These are phyloP conservation scores for Acer campestre DNA, from an alignment of 345 rosid genomes.

Conservation along the genomic window DNA sequence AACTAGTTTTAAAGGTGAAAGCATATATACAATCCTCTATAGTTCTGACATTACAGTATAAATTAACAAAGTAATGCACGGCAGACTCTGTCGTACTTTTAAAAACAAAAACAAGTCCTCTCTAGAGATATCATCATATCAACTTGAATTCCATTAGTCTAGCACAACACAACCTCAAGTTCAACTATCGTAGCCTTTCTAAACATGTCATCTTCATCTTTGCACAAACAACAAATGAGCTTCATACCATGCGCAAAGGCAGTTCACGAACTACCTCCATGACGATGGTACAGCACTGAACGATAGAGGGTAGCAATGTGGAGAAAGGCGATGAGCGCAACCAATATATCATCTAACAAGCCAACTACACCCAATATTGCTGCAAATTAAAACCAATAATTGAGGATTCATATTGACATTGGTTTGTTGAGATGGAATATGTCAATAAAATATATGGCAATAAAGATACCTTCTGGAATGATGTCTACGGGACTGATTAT, in stretches of 20 bases:
- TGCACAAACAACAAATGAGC: not conserved
- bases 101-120: not conserved
- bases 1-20: not conserved
- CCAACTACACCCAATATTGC: conserved; percentile 78
- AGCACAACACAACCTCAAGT: conserved; percentile 3
- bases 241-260: not conserved
- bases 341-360: conserved; percentile 74
- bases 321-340: conserved; percentile 67
- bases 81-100: not conserved
- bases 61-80: not conserved
- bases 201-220: not conserved
- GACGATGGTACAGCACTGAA: conserved; percentile 75
- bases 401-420: not conserved
- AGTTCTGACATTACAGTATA: not conserved
- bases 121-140: not conserved
- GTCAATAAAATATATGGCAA: conserved; percentile 1
- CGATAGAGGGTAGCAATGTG: conserved; percentile 88
- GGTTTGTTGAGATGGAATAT: not conserved
- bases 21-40: not conserved
- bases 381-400: conserved; percentile 24
- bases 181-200: not conserved
- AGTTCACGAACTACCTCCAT: conserved; percentile 57
- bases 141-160: not conserved
- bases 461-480: conserved; percentile 78
- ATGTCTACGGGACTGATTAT: conserved; percentile 85